Base-by-base conservation (phyloP, 179 eudicot genomes). In the Silene vulgaris region DNA sequence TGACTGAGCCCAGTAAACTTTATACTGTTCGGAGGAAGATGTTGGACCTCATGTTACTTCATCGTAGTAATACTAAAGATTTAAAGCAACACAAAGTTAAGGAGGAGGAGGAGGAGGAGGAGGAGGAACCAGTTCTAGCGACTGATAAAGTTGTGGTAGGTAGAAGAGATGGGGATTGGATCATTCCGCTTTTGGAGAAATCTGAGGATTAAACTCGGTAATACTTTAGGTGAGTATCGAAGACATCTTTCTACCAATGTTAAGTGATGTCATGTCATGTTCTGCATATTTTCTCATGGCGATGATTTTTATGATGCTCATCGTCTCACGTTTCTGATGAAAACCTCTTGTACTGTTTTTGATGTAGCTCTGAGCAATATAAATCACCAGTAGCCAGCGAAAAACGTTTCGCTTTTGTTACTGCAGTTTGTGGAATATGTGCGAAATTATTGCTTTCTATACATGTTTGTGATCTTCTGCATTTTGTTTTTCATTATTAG, bases 31-130 rank as follows among this genome's bases (percentile, higher is more conserved):
- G 95, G 79, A 90, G 87, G 80, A 88, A 91, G 76, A 87, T 91
- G 91, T 35, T 90, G 80, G 90, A 85, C 73, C 88, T 90, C 68
- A 79, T 90, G 75, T 71, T 87, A 77, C 81, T 85, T 74, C 89
- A 85, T 52, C 69, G 74, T 60, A 83, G 90, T 23, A 74, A 88
- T 81, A 89, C 90, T 57, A 81, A 76, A 57, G 85, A 80, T n/a
- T 66, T 89, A 82, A 84, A 65, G 79, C 68, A 66, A 48, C 69
- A 28, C 12, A 71, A 69, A 29, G 78, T 60, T 73, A 72, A 16
- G 7, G 66, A 76, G 76, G 85, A 83, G 50, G 78, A 69, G 76
- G 7, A 69, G 76, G 7, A 14, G 7, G 69, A 77, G 76, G 86
- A 83, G 32, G 78, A 67, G 77, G 73, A 26, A 61, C 80, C 35